phyloP scores from a whole-genome alignment of 768 basidiomycete genomes.

The Termitomyces sp. region DNA sequence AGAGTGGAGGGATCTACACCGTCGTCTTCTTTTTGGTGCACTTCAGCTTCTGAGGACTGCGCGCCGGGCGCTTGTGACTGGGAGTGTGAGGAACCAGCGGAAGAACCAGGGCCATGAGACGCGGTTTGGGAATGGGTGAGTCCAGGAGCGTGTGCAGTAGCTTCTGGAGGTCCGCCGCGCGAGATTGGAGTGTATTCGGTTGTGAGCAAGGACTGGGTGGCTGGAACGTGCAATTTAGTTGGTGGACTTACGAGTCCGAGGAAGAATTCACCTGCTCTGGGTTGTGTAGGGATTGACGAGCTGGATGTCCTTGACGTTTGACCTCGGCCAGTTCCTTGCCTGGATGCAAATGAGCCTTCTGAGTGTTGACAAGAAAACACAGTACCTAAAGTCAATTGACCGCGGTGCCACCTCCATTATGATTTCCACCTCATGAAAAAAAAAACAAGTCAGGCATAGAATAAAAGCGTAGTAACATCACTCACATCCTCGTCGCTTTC shows the following conservation, averaged over 20 bases:
- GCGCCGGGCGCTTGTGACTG: conserved; percentile 13
- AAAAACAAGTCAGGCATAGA: background rate
- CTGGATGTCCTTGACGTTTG: conserved; percentile 24
- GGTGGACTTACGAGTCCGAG: background rate
- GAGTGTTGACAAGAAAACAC: background rate
- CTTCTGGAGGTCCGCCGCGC: conserved; percentile 39
- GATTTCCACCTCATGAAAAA: conserved; percentile 74
- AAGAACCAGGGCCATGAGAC: background rate
- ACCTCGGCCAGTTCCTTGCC: conserved; percentile 29
- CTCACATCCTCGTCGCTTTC: conserved; percentile 40
- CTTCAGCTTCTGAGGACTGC: conserved; percentile 4
- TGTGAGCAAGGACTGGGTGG: conserved; percentile 55
- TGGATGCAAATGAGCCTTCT: conserved; percentile 11
- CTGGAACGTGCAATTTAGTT: conserved; percentile 17
- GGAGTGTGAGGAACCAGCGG: background rate
- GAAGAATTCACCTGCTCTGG: conserved; percentile 24
- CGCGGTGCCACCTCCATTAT: conserved; percentile 78
- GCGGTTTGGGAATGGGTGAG: background rate
- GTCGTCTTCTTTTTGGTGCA: conserved; percentile 28
- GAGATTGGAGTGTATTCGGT: conserved; percentile 80
- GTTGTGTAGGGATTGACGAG: conserved; percentile 23
- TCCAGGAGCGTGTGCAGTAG: background rate
- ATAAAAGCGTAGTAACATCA: background rate
- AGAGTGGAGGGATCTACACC: conserved; percentile 61
- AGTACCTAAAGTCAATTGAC: conserved; percentile 71